These are phyloP conservation scores for Lipomyces kockii DNA, from an alignment of 805 yeast species.

Conservation along the genomic window DNA sequence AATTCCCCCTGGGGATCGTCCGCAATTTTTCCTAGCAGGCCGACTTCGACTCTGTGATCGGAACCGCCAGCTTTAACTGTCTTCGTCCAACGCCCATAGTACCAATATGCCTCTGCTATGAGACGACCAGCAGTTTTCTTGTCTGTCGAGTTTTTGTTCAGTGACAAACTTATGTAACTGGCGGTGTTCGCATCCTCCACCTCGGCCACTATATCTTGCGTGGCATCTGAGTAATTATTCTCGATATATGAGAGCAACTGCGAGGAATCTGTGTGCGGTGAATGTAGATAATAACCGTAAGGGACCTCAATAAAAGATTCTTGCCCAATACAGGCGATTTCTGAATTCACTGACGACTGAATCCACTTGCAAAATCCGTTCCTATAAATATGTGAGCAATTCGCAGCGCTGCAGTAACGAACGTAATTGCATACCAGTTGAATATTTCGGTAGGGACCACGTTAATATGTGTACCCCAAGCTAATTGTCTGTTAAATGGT, in stretches of 20 bases:
- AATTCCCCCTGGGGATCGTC: conserved; percentile 30
- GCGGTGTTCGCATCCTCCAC: conserved; percentile 14
- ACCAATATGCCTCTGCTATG: conserved; percentile 33
- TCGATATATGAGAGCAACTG: conserved; percentile 11
- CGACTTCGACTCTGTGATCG: conserved; percentile 28
- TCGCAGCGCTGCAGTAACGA: background rate
- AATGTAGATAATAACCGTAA: conserved; percentile 26
- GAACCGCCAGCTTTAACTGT: conserved; percentile 15
- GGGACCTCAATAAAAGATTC: conserved; percentile 30
- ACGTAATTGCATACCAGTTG: conserved; percentile 18
- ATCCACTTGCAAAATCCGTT: conserved; percentile 23
- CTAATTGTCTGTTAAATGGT: conserved; percentile 30
- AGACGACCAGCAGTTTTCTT: conserved; percentile 12
- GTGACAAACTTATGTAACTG: conserved; percentile 20
- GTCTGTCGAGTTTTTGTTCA: conserved; percentile 13
- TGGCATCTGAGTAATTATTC: conserved; percentile 10
- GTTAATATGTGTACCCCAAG: conserved; percentile 31
- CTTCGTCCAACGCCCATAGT: conserved; percentile 25
- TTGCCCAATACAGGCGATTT: conserved; percentile 21
- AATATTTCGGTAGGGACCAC: conserved; percentile 17
- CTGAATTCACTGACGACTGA: conserved; percentile 8
- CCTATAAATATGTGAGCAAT: conserved; percentile 14
- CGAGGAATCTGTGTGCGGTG: conserved; percentile 14
- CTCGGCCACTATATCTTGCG: background rate
- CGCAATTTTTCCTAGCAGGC: conserved; percentile 24